phyloP scores from a whole-genome alignment of 306 rosid genomes.

The Citrullus mucosospermus region DNA sequence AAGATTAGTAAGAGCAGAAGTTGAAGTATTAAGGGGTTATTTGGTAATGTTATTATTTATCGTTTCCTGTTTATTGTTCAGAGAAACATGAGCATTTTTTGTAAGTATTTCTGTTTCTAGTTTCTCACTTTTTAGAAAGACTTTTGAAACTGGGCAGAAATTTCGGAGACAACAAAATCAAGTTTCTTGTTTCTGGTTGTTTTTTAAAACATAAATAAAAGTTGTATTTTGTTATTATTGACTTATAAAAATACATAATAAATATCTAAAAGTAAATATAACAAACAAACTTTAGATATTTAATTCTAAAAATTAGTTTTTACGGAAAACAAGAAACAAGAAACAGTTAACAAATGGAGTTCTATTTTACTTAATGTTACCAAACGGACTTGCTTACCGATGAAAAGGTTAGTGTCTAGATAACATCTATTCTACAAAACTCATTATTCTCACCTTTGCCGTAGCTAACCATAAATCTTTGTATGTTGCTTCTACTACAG shows the following conservation, averaged over 20 bases:
- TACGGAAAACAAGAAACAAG: no score
- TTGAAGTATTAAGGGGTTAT: no score
- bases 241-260: no score
- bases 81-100: no score
- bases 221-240: no score
- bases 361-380: no score
- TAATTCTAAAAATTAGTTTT: no score
- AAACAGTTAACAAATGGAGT: no score
- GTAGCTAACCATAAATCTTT: conserved; percentile 37
- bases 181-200: not conserved
- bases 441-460: conserved; percentile 27
- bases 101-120: not conserved
- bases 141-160: not conserved
- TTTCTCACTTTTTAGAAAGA: not conserved
- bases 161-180: not conserved
- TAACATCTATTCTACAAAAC: not conserved
- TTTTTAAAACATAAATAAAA: no score
- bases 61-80: no score
- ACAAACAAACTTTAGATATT: not conserved
- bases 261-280: no score
- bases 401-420: not conserved
- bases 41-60: no score
- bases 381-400: not conserved
- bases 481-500: conserved; percentile 34
- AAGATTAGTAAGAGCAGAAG: not conserved